Percentiles rank a stretch among this genome's conserved stretches.
Evolutionary conservation across 177 flowering plant genomes (phyloP).

Genomic region (Vitis hybrid): DNA sequence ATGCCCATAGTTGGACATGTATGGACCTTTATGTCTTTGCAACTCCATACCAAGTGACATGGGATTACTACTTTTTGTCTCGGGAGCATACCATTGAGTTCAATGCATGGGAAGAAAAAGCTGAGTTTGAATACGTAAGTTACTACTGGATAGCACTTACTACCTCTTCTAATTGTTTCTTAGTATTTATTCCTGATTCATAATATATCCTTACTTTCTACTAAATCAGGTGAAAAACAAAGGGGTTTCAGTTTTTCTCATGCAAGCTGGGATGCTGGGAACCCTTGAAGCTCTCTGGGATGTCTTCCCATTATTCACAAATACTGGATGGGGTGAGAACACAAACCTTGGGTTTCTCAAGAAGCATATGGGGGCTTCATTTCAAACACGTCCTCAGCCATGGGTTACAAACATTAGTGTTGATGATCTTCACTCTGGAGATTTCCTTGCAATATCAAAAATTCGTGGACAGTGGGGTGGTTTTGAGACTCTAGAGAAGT

Average conservation of each 20-base stretch:
- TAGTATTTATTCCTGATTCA: background rate
- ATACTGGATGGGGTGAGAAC: constrained; percentile 93
- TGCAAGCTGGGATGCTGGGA: constrained; percentile 97
- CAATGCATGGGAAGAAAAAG: constrained; percentile 79
- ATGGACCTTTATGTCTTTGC: constrained; percentile 97
- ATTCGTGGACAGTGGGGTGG: constrained; percentile 99
- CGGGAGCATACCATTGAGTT: constrained; percentile 88
- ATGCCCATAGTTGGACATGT: constrained; percentile 96
- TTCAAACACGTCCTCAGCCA: constrained; percentile 81
- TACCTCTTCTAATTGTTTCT: constrained; percentile 2
- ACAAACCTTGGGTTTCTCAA: constrained; percentile 81
- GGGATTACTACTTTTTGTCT: constrained; percentile 84
- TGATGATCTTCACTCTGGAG: constrained; percentile 92
- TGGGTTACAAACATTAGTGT: constrained; percentile 77
- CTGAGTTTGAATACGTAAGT: constrained; percentile 89
- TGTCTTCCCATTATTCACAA: constrained; percentile 87
- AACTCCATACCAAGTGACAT: constrained; percentile 93
- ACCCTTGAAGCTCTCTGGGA: constrained; percentile 94
- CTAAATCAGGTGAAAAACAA: constrained; percentile 67
- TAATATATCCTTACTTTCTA: background rate
- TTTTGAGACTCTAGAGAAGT: constrained; percentile 95
- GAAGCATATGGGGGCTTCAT: constrained; percentile 88
- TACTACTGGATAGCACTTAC: background rate
- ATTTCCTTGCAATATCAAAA: constrained; percentile 90
- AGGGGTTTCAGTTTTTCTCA: constrained; percentile 91